Conservation (phyloP, 371 early-diverging fungal genomes). For the Dichotomocladium elegans region DNA sequence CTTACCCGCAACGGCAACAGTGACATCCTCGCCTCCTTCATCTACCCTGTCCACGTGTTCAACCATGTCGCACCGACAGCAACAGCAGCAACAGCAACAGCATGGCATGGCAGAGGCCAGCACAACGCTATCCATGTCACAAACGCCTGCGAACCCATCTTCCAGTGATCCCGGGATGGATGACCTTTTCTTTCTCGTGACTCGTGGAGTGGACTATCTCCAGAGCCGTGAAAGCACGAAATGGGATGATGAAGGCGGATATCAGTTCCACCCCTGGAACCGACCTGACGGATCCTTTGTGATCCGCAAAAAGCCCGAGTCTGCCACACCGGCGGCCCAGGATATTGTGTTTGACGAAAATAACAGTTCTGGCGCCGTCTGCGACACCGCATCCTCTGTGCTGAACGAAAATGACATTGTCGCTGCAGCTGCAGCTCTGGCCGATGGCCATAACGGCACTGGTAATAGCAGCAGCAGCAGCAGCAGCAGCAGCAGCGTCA, state of each 20-base stretch:
- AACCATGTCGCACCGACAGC: background rate
- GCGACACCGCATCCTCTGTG: too few species aligned
- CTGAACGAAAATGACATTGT: too few species aligned
- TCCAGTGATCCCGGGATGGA: background rate
- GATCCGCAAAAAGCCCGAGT: conserved; percentile 14
- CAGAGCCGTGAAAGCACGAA: conserved; percentile 33
- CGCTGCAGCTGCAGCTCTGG: too few species aligned
- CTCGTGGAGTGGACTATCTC: conserved; percentile 43
- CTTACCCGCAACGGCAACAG: background rate
- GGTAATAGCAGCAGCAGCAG: background rate
- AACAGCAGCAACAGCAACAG: background rate
- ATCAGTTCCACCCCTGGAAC: conserved; percentile 50
- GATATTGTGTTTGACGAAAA: background rate
- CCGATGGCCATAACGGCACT: too few species aligned
- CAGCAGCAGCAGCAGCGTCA: background rate
- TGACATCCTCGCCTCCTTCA: conserved; percentile 6
- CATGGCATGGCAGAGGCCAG: background rate
- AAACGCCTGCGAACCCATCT: background rate
- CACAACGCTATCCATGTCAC: background rate
- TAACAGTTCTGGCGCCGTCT: too few species aligned
- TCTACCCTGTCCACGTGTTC: background rate
- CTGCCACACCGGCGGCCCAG: background rate
- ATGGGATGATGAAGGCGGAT: conserved; percentile 51
- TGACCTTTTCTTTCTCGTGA: conserved; percentile 21
- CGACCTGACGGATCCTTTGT: conserved; percentile 42